These are phyloP conservation scores for Chamaenerion angustifolium DNA, from an alignment of 345 rosid genomes.

Conservation along the genomic window DNA sequence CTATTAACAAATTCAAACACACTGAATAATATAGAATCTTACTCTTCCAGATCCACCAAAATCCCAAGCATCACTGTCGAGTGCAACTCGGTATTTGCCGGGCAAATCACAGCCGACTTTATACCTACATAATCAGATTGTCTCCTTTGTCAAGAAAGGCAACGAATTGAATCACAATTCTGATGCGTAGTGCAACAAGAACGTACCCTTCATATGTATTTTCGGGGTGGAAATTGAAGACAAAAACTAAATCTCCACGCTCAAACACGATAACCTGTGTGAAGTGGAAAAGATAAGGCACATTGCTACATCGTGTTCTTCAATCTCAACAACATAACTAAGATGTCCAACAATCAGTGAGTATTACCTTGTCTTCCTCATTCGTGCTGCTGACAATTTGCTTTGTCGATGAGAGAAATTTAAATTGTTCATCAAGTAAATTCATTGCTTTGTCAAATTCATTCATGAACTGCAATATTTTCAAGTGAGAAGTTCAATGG, in stretches of 20 bases:
- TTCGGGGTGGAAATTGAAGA: slow-evolving; percentile 68
- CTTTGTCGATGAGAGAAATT: slow-evolving; percentile 47
- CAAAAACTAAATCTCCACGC: slow-evolving; percentile 61
- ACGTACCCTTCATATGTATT: slow-evolving; percentile 55
- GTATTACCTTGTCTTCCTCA: slow-evolving; percentile 53
- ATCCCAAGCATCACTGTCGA: slow-evolving; percentile 61
- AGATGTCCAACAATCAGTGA: no score
- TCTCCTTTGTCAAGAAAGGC: no score
- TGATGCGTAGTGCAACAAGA: slow-evolving; percentile 3
- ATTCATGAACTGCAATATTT: slow-evolving; percentile 45
- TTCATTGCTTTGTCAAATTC: slow-evolving; percentile 66
- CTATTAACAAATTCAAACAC: no score
- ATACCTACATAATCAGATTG: slow-evolving; percentile 34
- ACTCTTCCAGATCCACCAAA: slow-evolving; percentile 72
- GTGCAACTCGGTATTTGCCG: slow-evolving; percentile 63
- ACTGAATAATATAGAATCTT: slow-evolving; percentile 7
- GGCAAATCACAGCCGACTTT: slow-evolving; percentile 75
- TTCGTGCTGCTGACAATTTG: slow-evolving; percentile 61
- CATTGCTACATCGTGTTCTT: no score
- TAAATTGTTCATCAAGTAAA: slow-evolving; percentile 48
- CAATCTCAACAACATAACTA: no score
- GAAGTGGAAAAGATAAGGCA: not conserved
- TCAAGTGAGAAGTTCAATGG: not conserved
- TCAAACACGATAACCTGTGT: slow-evolving; percentile 74
- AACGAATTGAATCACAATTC: not conserved